Percentiles rank a stretch among this genome's conserved stretches.
Evolutionary conservation across 345 rosid species (phyloP).

Genomic region (thale cress (Arabidopsis thaliana)): TAIR10.1 NC_003071.7:1517501-1518000

Average conservation of each 20-base stretch:
- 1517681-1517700: slow-evolving; percentile 58
- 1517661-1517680: slow-evolving; percentile 2
- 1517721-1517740: slow-evolving; percentile 70
- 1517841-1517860: slow-evolving; percentile 78
- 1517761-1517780: slow-evolving; percentile 94
- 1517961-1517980: background rate
- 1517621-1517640: background rate
- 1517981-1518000: background rate
- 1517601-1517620: slow-evolving; percentile 75
- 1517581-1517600: slow-evolving; percentile 86
- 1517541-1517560: slow-evolving; percentile 76
- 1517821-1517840: slow-evolving; percentile 67
- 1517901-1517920: slow-evolving; percentile 87
- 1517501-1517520: slow-evolving; percentile 80
- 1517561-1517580: slow-evolving; percentile 90
- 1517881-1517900: slow-evolving; percentile 86
- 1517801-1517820: slow-evolving; percentile 70
- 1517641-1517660: slow-evolving; percentile 17
- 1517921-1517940: slow-evolving; percentile 65
- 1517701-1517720: slow-evolving; percentile 76
- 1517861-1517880: slow-evolving; percentile 91
- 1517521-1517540: slow-evolving; percentile 93
- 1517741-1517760: slow-evolving; percentile 71
- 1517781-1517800: slow-evolving; percentile 84
- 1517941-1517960: slow-evolving; percentile 10